Base-by-base conservation (phyloP, 768 basidiomycete genomes). In the Xerocomellus intermedius region DNA sequence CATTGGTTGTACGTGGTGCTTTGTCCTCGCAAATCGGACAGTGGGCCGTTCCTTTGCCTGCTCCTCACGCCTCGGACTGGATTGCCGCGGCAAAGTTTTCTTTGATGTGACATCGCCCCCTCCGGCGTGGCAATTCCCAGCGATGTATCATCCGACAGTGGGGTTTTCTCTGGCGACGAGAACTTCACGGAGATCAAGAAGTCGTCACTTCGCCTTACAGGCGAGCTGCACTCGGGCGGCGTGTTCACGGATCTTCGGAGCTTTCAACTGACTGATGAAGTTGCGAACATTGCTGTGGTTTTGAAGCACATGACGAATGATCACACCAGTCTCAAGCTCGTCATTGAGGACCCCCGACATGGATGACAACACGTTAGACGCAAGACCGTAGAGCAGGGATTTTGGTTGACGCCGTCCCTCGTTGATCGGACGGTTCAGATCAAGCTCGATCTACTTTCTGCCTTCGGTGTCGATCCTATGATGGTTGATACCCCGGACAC, bases 281-380 rank as follows among this genome's bases (percentile, higher is more conserved):
- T 82, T 8, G 77, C 81, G 8, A 88, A 85, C 68, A 82, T 90
- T 52, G 81, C 82, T 9, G 82, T 84, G 8, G 91, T 91, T 75
- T 69, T 91, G 60, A 83, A 79, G 61, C 86, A 89, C 63, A 68
- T 91, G 61, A 78, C 82, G 19, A 82, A 81, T 66, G 76, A 80
- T 17, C 71, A 91, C 64, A 75, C 77, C n/a, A 79, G 81, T 48
- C 76, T 91, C 49, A 89, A 91, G 47, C 81, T 91, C 37, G 76
- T 85, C 67, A 86, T 91, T 60, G 89, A 91, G 59, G 89, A 91
- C 89, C 16, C 87, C 87, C 21, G 83, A 84, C 64, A 79, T 79
- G 54, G 79, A n/a, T n/a, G n/a, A n/a, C n/a, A n/a, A n/a, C n/a
- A n/a, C n/a, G n/a, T n/a, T n/a, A n/a, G n/a, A n/a, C n/a, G n/a